Conservation (phyloP, 177 flowering plant species). For the Vitis hybrid region DNA sequence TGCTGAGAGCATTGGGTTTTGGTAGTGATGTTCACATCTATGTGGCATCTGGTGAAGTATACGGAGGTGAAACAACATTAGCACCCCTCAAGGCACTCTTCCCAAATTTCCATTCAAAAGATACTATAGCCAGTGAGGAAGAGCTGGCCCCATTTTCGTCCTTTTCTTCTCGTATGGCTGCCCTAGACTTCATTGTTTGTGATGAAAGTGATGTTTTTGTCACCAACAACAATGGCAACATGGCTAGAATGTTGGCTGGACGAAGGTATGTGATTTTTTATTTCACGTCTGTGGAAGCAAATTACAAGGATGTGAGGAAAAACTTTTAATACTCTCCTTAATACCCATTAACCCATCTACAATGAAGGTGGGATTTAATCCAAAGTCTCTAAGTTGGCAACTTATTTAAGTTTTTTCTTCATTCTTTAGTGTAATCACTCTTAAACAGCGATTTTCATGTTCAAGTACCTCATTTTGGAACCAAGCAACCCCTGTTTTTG, state of each 20-base stretch:
- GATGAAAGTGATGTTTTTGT: conserved; percentile 54
- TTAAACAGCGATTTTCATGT: no score
- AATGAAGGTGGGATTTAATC: no score
- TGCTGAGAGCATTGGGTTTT: conserved; percentile 53
- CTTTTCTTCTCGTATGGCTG: conserved; percentile 60
- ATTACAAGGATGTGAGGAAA: background rate
- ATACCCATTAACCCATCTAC: no score
- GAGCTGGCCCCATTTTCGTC: conserved; percentile 43
- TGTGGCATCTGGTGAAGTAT: conserved; percentile 60
- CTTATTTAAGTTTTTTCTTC: no score
- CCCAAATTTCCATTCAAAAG: conserved; percentile 52
- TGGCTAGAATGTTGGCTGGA: conserved; percentile 96
- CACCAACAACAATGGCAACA: conserved; percentile 97
- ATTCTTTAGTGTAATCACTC: no score
- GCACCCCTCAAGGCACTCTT: conserved; percentile 56
- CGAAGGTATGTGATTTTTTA: conserved; percentile 63
- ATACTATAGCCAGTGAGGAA: conserved; percentile 35
- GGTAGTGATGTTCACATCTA: conserved; percentile 47
- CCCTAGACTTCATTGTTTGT: conserved; percentile 50
- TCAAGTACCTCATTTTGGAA: no score
- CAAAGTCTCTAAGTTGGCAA: no score
- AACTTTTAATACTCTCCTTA: background rate
- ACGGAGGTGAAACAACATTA: conserved; percentile 47
- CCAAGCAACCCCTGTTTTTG: no score
- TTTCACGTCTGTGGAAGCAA: background rate